Percentiles rank a stretch among this genome's conserved stretches.
Evolutionary conservation across 2,329 filamentous ascomycete species (phyloP).

Genomic region (Claviceps purpurea): DNA sequence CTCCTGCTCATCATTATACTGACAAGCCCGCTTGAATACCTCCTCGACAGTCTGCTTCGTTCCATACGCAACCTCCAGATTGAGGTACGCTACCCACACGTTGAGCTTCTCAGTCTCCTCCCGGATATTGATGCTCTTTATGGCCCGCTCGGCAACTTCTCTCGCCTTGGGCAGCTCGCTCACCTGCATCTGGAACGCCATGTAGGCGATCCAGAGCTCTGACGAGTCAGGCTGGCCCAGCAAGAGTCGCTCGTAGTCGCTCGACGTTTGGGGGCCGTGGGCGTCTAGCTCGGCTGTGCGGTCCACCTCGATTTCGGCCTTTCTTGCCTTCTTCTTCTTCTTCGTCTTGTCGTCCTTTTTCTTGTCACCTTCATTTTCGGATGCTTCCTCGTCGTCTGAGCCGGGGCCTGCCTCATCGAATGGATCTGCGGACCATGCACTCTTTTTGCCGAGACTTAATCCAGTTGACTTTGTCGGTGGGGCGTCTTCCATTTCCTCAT

Average conservation of each 20-base stretch:
- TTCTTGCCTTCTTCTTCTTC: constrained; percentile 55
- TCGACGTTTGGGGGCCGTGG: constrained; percentile 75
- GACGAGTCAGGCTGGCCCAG: constrained; percentile 91
- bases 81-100: constrained; percentile 88
- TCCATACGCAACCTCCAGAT: constrained; percentile 85
- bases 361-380: constrained; percentile 15
- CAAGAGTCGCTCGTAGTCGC: constrained; percentile 87
- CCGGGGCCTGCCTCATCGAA: constrained; percentile 47
- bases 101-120: constrained; percentile 90
- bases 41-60: constrained; percentile 70
- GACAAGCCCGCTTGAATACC: constrained; percentile 81
- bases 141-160: constrained; percentile 77
- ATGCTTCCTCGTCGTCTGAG: constrained; percentile 23
- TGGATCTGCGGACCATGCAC: constrained; percentile 72
- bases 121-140: constrained; percentile 80
- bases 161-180: constrained; percentile 81
- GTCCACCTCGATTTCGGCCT: constrained; percentile 70
- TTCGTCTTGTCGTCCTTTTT: constrained; percentile 18
- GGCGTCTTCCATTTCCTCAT: constrained; percentile 28
- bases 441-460: constrained; percentile 52
- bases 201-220: constrained; percentile 87
- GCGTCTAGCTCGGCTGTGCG: constrained; percentile 83
- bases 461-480: constrained; percentile 18
- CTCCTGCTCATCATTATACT: constrained; percentile 85
- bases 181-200: constrained; percentile 94